phyloP scores from a whole-genome alignment of 176 grass and related monocot genomes.

The barley (Hordeum vulgare) region MorexV3_pseudomolecules_assembly NC_058520.1:592733382-592733881 shows the following conservation, averaged over 20 bases:
- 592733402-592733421: conserved; percentile 13
- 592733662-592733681: conserved; percentile 21
- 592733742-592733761: not conserved
- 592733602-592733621: conserved; percentile 7
- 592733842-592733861: not conserved
- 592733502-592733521: not conserved
- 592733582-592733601: conserved; percentile 9
- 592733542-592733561: not conserved
- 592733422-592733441: not conserved
- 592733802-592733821: conserved; percentile 11
- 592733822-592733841: not conserved
- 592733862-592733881: conserved; percentile 29
- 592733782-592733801: conserved; percentile 16
- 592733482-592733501: not conserved
- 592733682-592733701: conserved; percentile 27
- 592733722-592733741: not conserved
- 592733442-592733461: not conserved
- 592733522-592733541: not conserved
- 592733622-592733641: conserved; percentile 1
- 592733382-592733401: conserved; percentile 6
- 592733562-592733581: not conserved
- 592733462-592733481: not conserved
- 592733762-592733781: conserved; percentile 31
- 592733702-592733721: not conserved
- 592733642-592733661: conserved; percentile 8